These are phyloP conservation scores for Zasmidium citrigriseum DNA, from an alignment of 2,329 filamentous ascomycete genomes.

Conservation along the genomic window DNA sequence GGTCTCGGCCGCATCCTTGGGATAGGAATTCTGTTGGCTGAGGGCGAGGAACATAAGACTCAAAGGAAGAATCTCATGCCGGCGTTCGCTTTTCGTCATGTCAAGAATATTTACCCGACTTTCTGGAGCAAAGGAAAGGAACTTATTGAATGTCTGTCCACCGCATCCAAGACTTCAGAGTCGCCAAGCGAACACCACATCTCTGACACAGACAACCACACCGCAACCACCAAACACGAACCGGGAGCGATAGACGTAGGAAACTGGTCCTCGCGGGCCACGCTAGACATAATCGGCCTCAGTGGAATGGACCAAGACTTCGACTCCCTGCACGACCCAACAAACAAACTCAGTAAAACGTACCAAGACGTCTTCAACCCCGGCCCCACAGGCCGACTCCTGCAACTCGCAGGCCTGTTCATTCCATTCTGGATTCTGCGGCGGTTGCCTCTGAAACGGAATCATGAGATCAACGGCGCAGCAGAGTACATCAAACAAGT, in stretches of 20 bases:
- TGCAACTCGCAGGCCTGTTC: conserved; percentile 50
- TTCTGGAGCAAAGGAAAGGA: conserved; percentile 53
- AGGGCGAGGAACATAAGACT: conserved; percentile 86
- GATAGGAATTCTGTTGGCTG: conserved; percentile 73
- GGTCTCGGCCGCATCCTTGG: conserved; percentile 67
- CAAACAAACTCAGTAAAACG: conserved; percentile 54
- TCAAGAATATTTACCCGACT: conserved; percentile 50
- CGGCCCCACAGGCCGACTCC: conserved; percentile 53
- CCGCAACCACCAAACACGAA: conserved; percentile 31
- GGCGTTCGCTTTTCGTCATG: conserved; percentile 52
- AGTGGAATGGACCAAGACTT: conserved; percentile 61
- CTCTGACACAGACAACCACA: conserved; percentile 17
- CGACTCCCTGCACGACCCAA: conserved; percentile 50
- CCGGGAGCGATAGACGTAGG: conserved; percentile 45
- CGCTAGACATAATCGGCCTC: conserved; percentile 60
- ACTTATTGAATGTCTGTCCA: conserved; percentile 35
- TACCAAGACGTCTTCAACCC: conserved; percentile 55
- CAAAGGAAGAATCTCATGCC: conserved; percentile 52
- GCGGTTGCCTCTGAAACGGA: conserved; percentile 69
- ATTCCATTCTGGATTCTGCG: conserved; percentile 64
- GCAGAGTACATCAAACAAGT: conserved; percentile 62
- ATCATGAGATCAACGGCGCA: conserved; percentile 62
- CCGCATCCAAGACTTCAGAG: conserved; percentile 33
- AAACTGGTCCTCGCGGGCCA: conserved; percentile 52
- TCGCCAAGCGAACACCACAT: conserved; percentile 12